phyloP scores from a whole-genome alignment of 352 stramenopile genomes.

The Phytopythium ostracodes region DNA sequence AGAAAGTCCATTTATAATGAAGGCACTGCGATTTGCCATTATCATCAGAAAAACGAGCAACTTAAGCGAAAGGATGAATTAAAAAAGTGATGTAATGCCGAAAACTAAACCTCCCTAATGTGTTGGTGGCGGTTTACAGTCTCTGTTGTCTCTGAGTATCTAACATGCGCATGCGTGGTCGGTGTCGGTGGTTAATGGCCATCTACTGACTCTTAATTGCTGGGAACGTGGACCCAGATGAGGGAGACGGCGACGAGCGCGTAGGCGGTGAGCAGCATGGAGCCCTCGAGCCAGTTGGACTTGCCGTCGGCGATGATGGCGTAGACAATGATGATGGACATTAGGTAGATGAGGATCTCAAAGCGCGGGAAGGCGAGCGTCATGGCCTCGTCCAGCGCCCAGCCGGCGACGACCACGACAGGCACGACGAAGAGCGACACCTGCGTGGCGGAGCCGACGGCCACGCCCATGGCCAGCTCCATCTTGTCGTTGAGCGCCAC shows the following conservation, averaged over 20 bases:
- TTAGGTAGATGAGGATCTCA: constrained; percentile 95
- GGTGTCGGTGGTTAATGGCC: too few species aligned
- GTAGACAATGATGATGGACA: constrained; percentile 95
- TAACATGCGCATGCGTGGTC: not conserved
- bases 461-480: constrained; percentile 97
- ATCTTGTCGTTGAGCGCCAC: constrained; percentile 98
- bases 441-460: constrained; percentile 96
- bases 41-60: too few species aligned
- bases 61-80: too few species aligned
- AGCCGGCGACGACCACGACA: constrained; percentile 93
- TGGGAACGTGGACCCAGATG: constrained; percentile 74
- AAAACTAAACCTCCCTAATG: too few species aligned
- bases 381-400: constrained; percentile 92
- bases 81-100: too few species aligned
- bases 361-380: constrained; percentile 95
- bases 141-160: too few species aligned
- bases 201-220: too few species aligned
- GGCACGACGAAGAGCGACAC: constrained; percentile 97
- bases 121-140: too few species aligned
- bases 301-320: constrained; percentile 89
- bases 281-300: constrained; percentile 91
- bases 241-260: constrained; percentile 83
- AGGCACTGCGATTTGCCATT: too few species aligned
- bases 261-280: constrained; percentile 91
- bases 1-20: too few species aligned